Base-by-base conservation (phyloP, 2,329 filamentous ascomycete species). In the Leptographium wingfieldii region DNA sequence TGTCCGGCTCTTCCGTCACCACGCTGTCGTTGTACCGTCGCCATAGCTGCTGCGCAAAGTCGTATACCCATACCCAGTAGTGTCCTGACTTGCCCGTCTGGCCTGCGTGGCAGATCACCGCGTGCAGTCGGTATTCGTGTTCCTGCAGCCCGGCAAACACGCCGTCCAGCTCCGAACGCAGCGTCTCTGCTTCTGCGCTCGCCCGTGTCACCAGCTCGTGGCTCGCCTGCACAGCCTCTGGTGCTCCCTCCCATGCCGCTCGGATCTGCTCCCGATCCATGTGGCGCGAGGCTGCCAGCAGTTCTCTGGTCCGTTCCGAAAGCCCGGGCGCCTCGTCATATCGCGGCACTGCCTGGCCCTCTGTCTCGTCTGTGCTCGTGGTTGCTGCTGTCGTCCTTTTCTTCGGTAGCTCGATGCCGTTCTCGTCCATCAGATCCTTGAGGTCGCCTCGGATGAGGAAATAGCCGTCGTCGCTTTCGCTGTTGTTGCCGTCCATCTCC, bases 1-100 rank as follows among this genome's bases (percentile, higher is more conserved):
- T 77, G 66, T 88, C 80, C 31, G 84, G 80, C 61, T 80, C 77
- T 64, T 88, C 83, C 3, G 82, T 85, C 29, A 99, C 91, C 19
- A 80, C 80, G 59, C 87, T 86, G 68, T 99, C 94, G 69, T 99
- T 99, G 77, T 96, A 99, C 68, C 89, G 90, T 60, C 91, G 86
- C 92, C 94, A 99, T 25, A 92, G 77, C 43, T 84, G 75, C 55
- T 83, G 81, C 64, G 86, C 81, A 71, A 95, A 95, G 73, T 97
- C 94, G 68, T 85, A 88, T 64, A 99, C 95, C 80, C 92, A 96
- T 53, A 96, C 90, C 86, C 90, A 96, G 74, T 97, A 99, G 72
- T 99, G 94, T 0, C 94, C 94, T 54, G 86, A 86, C 53, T 78
- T 80, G 49, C 86, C 79, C 33, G 65, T 66, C 66, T 78, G 77